Base-by-base conservation (phyloP, 2,329 filamentous ascomycete species). In the Exophiala sideris region DNA sequence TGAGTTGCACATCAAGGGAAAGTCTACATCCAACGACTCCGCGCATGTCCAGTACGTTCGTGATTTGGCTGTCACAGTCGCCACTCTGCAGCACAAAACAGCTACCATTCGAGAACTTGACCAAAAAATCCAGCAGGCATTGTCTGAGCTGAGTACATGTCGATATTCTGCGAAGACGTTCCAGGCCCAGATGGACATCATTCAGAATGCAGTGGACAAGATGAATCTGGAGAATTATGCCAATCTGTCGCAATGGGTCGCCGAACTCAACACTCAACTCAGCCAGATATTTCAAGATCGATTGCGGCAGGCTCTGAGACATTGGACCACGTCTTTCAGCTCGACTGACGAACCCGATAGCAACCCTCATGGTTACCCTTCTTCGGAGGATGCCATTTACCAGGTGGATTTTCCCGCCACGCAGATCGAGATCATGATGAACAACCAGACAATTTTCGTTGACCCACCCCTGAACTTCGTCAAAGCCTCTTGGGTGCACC, bases 31-130 rank as follows among this genome's bases (percentile, higher is more conserved):
- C 64, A 66, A 79, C 53, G 91, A 96, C 70, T 96, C 89, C 74
- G 94, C 91, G 70, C 95, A 99, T 70, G 91, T 96, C 47, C 88
- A 96, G 67, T 99, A 97, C 68, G 91, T 99, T 45, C 88, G 91
- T 32, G 91, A 96, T 64, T 95, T 99, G 65, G 91, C 91, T 35
- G 82, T 85, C 1, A 86, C 91, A 0, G 90, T 96, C 5, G 92
- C 91, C 0, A 80, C 94, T 12, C 79, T 99, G 1, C 94, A 99
- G 71, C 82, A 80, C 52, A 99, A 99, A 75, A 91, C 91, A 0
- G 80, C 85, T 9, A 87, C 88, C 0, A 76, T 99, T 47, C 79
- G 84, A 40, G 82, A 84, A 5, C 95, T 95, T 60, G 86, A 96
- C 66, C 78, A 86, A n/a, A 91, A 81, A 20, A 80, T 87, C 18